These are phyloP conservation scores for Lepiota venenata DNA, from an alignment of 768 basidiomycete species.

Conservation along the genomic window DNA sequence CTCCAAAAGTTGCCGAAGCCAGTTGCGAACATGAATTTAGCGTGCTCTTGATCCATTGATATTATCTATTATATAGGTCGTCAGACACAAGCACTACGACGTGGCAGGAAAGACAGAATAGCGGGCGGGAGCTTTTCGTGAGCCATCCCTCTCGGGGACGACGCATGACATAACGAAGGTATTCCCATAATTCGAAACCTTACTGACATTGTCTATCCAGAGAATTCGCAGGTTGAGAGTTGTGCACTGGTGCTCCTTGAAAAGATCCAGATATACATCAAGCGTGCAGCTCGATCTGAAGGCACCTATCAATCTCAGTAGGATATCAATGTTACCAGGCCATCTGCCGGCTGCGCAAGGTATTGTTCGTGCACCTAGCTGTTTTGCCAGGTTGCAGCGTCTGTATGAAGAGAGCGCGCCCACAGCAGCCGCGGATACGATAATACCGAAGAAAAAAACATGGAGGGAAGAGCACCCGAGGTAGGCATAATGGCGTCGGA, in stretches of 20 bases:
- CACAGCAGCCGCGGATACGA: slow-evolving; percentile 35
- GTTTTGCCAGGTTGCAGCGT: slow-evolving; percentile 41
- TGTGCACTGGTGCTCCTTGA: slow-evolving; percentile 67
- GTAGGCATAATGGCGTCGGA: slow-evolving; percentile 20
- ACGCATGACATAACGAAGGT: no score
- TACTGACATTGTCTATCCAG: slow-evolving; percentile 64
- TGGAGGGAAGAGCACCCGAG: slow-evolving; percentile 36
- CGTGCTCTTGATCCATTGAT: slow-evolving; percentile 70
- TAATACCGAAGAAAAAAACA: slow-evolving; percentile 35
- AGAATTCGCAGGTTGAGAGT: slow-evolving; percentile 67
- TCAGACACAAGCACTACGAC: neutral
- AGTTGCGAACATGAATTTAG: slow-evolving; percentile 60
- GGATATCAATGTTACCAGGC: slow-evolving; percentile 74
- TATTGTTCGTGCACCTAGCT: slow-evolving; percentile 48
- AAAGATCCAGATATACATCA: slow-evolving; percentile 59
- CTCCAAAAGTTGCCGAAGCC: slow-evolving; percentile 70
- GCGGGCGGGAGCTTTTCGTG: no score
- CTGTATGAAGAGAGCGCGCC: slow-evolving; percentile 28
- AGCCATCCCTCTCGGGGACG: no score
- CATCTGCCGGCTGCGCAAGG: slow-evolving; percentile 63
- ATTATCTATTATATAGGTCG: slow-evolving; percentile 46
- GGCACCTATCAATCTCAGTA: slow-evolving; percentile 50
- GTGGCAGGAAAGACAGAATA: slow-evolving; percentile 4
- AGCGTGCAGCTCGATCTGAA: slow-evolving; percentile 58
- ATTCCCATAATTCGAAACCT: neutral